Base-by-base conservation (phyloP, 1,284 basidiomycete genomes). In the Paramarasmius palmivorus region DNA sequence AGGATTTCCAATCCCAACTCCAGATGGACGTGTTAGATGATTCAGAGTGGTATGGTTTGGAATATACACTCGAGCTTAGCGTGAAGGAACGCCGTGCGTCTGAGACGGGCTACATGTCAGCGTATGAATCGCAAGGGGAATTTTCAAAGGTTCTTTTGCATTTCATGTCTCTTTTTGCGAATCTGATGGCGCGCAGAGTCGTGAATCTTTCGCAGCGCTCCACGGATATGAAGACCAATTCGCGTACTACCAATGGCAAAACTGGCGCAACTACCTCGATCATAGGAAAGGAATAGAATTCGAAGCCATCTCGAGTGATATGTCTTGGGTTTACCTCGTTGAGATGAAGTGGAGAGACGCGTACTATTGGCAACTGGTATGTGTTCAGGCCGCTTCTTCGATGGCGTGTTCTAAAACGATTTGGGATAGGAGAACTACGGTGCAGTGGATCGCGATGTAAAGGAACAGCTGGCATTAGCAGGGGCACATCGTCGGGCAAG, bases 21-120 rank as follows among this genome's bases (percentile, higher is more conserved):
- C 35, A 37, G 52, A 38, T 41, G 38, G 26, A 17, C 10, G 4
- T 34, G 14, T 14, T 46, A 10, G 61, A 65, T 15, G 64, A 67
- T 17, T 70, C 69, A 6, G 76, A 74, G 58, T 78, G 77, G 76
- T 72, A 69, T 49, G 76, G 76, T 5, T 57, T 77, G 32, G 73
- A 74, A 53, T 74, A 77, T 56, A 73, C 73, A 2, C 61, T 79
- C 3, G 72, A 73, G 59, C 54, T 78, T 26, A 78, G 75, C 59
- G 66, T 67, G 26, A 66, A 68, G 45, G 72, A 76, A 46, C 66
- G 69, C n/a, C 64, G 62, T 9, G 63, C 64, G 6, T 74, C 72
- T 1, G 65, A 68, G 34, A 32, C 7, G 29, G 29, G 12, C 29
- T 12, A 12, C 12, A 64, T 60, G 8, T 61, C 64, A 36, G 63